Evolutionary conservation across 495 filamentous ascomycete species (phyloP), one percentile per base, ranked within the genome.

Genomic region (Aspergillus funiculosus): DNA sequence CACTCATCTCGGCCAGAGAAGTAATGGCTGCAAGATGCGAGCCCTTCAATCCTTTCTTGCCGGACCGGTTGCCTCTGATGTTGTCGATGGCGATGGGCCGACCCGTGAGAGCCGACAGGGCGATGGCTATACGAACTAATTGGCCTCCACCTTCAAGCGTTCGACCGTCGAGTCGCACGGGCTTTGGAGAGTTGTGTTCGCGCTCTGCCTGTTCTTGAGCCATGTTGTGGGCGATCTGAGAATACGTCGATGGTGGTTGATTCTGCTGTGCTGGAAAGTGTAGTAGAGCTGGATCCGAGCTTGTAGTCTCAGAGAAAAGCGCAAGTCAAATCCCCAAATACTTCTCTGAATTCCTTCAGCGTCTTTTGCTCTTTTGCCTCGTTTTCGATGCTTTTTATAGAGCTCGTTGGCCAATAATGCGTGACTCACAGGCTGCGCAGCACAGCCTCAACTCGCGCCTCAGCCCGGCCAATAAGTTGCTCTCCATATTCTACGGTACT

Each of bases 141-240:
- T 95, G 88, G 6, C 88, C 89, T 22, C 88, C 89, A 27, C 89
- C 88, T 68, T 94, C 89, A 9, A 90, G 85, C 1, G 78, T 85
- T 32, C 75, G 63, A 25, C 86, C 86, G 50, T 88, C 83, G 5
- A 89, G 61, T 35, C 57, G 56, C 31, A 79, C 41, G 15, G 50
- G 35, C 57, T 60, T 20, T 29, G 35, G 20, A 1, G 39, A 9
- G 28, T 25, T 14, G 42, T 29, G 53, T 17, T 15, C 3, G 22
- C 9, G 29, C 25, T 38, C 10, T 3, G 29, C 6, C 9, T 36
- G 38, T 5, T n/a, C 22, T 14, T 27, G 10, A 10, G 21, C 4
- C 42, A 51, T 49, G 10, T 20, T 26, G 19, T 26, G 5, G 34
- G 4, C 14, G 10, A 19, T 39, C 24, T 29, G 24, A 41, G 24